Evolutionary conservation across 2,329 filamentous ascomycete genomes (phyloP).

Genomic region (Diplodia mutila): DNA sequence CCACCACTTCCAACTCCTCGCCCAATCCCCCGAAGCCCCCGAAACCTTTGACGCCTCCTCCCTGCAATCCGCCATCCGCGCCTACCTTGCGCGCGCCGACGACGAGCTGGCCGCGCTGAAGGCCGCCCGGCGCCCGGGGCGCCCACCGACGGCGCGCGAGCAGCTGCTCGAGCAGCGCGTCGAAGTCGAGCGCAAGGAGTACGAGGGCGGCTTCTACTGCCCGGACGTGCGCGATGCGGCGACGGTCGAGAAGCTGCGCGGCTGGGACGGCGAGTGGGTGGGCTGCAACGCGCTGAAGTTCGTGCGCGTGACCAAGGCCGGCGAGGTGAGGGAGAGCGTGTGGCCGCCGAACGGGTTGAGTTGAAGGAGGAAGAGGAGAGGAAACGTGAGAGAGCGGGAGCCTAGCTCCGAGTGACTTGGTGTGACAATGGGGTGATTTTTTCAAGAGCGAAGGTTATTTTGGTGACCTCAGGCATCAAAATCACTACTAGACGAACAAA

Average conservation of each 20-base stretch:
- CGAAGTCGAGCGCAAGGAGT: constrained; percentile 74
- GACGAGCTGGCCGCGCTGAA: constrained; percentile 70
- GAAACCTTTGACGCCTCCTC: constrained; percentile 56
- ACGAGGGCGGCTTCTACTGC: constrained; percentile 81
- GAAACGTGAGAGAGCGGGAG: background rate
- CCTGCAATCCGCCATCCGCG: constrained; percentile 57
- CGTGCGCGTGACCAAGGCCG: constrained; percentile 70
- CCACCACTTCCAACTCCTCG: constrained; percentile 69
- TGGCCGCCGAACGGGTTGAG: constrained; percentile 69
- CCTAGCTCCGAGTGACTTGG: background rate
- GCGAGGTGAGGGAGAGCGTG: constrained; percentile 67
- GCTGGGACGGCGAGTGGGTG: constrained; percentile 85
- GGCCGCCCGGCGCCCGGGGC: constrained; percentile 73
- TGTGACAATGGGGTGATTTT: constrained; percentile 14
- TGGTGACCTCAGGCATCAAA: background rate
- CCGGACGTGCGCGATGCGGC: constrained; percentile 74
- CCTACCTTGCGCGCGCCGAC: constrained; percentile 64
- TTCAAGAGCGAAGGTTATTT: background rate
- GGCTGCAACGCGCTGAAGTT: constrained; percentile 77
- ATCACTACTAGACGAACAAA: background rate
- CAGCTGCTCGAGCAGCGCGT: constrained; percentile 75
- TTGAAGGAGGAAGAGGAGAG: background rate
- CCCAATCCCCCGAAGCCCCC: constrained; percentile 45
- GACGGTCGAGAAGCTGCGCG: constrained; percentile 66
- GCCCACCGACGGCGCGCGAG: constrained; percentile 77